Conservation (phyloP, 768 basidiomycete species). For the Trametes elegans region DNA sequence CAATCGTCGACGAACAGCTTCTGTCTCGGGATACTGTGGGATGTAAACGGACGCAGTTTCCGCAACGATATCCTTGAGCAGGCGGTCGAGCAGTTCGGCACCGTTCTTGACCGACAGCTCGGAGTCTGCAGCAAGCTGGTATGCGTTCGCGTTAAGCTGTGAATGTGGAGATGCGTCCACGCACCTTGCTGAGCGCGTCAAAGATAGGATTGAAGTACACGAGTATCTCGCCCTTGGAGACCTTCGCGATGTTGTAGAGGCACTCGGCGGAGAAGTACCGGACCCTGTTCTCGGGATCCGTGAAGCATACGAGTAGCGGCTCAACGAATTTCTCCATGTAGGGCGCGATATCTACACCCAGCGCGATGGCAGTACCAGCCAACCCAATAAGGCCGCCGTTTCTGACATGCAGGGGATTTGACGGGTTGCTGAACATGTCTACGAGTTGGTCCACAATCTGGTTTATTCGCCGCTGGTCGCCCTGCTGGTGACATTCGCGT, state of each 20-base stretch:
- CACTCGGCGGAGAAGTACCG: slow-evolving; percentile 98
- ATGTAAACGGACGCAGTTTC: slow-evolving; percentile 96
- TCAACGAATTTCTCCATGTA: slow-evolving; percentile 94
- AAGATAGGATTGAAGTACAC: slow-evolving; percentile 99
- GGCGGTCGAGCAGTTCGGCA: slow-evolving; percentile 91
- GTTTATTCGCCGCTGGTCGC: slow-evolving; percentile 76
- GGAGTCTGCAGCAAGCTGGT: slow-evolving; percentile 90
- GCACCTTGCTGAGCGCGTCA: slow-evolving; percentile 93
- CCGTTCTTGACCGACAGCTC: slow-evolving; percentile 98
- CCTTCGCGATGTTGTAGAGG: slow-evolving; percentile 96
- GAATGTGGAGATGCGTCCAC: slow-evolving; percentile 22
- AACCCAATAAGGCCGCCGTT: slow-evolving; percentile 96
- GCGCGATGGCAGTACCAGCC: slow-evolving; percentile 94
- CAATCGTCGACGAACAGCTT: slow-evolving; percentile 46
- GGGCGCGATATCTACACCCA: slow-evolving; percentile 89
- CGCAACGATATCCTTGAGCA: slow-evolving; percentile 97
- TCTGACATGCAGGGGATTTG: slow-evolving; percentile 83
- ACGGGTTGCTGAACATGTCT: slow-evolving; percentile 84
- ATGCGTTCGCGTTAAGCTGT: slow-evolving; percentile 15
- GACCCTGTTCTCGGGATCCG: slow-evolving; percentile 91
- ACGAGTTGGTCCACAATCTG: slow-evolving; percentile 93
- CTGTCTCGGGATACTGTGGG: slow-evolving; percentile 81
- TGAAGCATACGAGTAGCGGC: slow-evolving; percentile 86
- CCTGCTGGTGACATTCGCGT: slow-evolving; percentile 79
- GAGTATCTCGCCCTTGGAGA: slow-evolving; percentile 94